Conservation (phyloP, 1,284 basidiomycete genomes). For the Rhodotorula sp. region DNA sequence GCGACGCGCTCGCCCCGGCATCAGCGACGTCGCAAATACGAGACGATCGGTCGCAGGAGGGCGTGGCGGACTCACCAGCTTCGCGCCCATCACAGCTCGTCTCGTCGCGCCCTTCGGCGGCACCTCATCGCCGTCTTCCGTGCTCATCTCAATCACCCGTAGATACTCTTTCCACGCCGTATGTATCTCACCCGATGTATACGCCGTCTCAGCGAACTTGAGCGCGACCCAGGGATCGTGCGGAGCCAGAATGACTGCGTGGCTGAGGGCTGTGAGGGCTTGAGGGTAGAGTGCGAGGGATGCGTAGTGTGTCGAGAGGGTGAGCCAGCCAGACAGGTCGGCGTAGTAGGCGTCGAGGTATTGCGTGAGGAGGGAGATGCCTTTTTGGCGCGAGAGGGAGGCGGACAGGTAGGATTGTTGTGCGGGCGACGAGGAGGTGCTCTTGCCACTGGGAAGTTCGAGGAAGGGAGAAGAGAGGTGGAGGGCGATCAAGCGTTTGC, state of each 20-base stretch:
- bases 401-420: conserved; percentile 44
- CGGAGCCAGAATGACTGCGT: conserved; percentile 74
- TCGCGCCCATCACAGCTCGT: conserved; percentile 81
- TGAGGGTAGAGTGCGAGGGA: conserved; percentile 70
- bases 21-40: neutral
- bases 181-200: conserved; percentile 66
- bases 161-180: conserved; percentile 81
- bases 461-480: conserved; percentile 17
- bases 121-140: conserved; percentile 42
- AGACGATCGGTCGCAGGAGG: no score
- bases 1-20: neutral
- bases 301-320: conserved; percentile 85
- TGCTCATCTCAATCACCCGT: conserved; percentile 73
- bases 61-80: conserved; percentile 67
- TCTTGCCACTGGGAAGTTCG: neutral
- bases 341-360: conserved; percentile 91
- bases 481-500: conserved; percentile 43
- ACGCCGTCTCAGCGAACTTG: conserved; percentile 81
- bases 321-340: conserved; percentile 87
- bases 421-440: conserved; percentile 18
- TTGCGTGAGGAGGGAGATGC: conserved; percentile 70
- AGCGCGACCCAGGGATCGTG: conserved; percentile 81
- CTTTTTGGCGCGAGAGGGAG: conserved; percentile 47
- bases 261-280: conserved; percentile 71
- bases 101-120: conserved; percentile 32